These are phyloP conservation scores for Elaeagnus macrophylla DNA, from an alignment of 306 rosid genomes.

Conservation along the genomic window DNA sequence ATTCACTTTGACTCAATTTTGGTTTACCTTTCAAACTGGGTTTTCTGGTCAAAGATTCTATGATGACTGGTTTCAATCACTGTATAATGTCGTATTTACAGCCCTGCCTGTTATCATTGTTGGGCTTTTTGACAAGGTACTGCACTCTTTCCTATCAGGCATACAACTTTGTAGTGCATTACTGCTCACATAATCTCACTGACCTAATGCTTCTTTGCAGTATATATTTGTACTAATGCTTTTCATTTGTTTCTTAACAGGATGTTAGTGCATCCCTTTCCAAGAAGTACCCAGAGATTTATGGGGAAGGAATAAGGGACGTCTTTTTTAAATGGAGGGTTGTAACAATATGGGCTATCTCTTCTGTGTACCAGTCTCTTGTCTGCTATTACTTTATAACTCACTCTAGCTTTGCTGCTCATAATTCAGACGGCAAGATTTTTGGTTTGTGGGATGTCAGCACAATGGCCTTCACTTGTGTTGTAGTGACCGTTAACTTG, in stretches of 20 bases:
- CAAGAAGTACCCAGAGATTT: slow-evolving; percentile 87
- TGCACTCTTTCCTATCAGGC: slow-evolving; percentile 14
- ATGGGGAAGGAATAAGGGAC: slow-evolving; percentile 77
- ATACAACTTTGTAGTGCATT: background rate
- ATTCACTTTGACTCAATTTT: slow-evolving; percentile 90
- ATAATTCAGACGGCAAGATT: slow-evolving; percentile 58
- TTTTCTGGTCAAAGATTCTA: slow-evolving; percentile 97
- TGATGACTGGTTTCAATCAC: slow-evolving; percentile 93
- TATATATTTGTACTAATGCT: background rate
- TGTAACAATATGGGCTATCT: slow-evolving; percentile 82
- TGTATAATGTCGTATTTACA: slow-evolving; percentile 87
- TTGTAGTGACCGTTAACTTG: slow-evolving; percentile 74
- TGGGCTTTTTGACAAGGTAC: slow-evolving; percentile 90
- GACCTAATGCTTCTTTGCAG: background rate
- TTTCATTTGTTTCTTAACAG: slow-evolving; percentile 26
- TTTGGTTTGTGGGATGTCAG: slow-evolving; percentile 94
- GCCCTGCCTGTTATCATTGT: slow-evolving; percentile 91
- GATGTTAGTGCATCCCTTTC: slow-evolving; percentile 91
- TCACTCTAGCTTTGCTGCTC: slow-evolving; percentile 40
- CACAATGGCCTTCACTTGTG: slow-evolving; percentile 93
- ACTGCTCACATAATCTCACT: background rate
- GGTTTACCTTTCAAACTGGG: slow-evolving; percentile 98
- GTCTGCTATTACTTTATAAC: slow-evolving; percentile 61
- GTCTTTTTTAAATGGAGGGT: slow-evolving; percentile 85
- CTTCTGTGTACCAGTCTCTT: slow-evolving; percentile 80